Percentiles rank a stretch among this genome's conserved stretches.
Evolutionary conservation across 371 early-diverging fungal species (phyloP).

Genomic region (Apophysomyces variabilis): DNA sequence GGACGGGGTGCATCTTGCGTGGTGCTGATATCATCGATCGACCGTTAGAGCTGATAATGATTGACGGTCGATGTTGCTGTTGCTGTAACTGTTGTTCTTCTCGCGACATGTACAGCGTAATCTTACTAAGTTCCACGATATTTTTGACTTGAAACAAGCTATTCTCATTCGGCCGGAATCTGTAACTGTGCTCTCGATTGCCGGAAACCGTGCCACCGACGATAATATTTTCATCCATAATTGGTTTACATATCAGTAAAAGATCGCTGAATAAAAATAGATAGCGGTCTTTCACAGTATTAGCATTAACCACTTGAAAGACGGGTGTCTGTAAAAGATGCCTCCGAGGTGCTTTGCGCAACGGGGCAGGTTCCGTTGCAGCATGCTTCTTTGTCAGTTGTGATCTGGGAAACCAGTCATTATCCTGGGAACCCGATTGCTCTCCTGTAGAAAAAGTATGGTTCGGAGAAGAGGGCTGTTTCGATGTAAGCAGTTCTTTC

Average conservation of each 20-base stretch:
- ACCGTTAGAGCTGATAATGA: slow-evolving; percentile 15
- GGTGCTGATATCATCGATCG: slow-evolving; percentile 34
- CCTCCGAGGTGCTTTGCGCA: slow-evolving; percentile 51
- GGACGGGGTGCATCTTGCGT: slow-evolving; percentile 63
- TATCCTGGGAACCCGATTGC: not conserved
- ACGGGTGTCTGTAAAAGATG: slow-evolving; percentile 80
- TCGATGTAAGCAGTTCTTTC: not conserved
- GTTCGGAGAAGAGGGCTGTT: not conserved
- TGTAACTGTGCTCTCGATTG: slow-evolving; percentile 27
- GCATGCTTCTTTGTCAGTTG: not conserved
- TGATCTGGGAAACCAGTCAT: not conserved
- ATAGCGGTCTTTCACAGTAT: slow-evolving; percentile 75
- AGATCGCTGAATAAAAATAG: slow-evolving; percentile 83
- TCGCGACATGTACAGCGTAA: slow-evolving; percentile 57
- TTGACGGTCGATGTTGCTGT: slow-evolving; percentile 18
- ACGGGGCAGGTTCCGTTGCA: slow-evolving; percentile 16
- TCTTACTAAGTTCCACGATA: slow-evolving; percentile 58
- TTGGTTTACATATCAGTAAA: slow-evolving; percentile 75
- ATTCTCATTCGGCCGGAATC: slow-evolving; percentile 52
- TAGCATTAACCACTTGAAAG: slow-evolving; percentile 73
- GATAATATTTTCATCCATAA: slow-evolving; percentile 55
- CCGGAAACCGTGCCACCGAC: slow-evolving; percentile 20
- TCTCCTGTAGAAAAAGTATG: not conserved
- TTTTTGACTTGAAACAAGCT: slow-evolving; percentile 69
- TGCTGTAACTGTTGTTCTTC: slow-evolving; percentile 45